Base-by-base conservation (phyloP, 345 rosid genomes). In the Triadica sebifera region DNA sequence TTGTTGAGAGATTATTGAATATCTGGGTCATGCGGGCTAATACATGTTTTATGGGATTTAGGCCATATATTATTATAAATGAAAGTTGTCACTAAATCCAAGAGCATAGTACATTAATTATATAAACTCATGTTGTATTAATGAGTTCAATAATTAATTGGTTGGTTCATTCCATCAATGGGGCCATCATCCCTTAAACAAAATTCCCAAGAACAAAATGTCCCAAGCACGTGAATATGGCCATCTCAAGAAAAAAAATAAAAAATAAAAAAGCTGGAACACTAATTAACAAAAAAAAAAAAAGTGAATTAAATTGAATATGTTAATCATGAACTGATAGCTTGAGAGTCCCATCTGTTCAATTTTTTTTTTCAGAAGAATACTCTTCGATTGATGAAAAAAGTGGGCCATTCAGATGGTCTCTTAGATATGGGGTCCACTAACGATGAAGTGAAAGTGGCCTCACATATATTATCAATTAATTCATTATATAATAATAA, bases 201-300 rank as follows among this genome's bases (percentile, higher is more conserved):
- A 69, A 56, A 57, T 45, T 61, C 71, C 71, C 57, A 6, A 61
- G n/a, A 74, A 46, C 74, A 68, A 65, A 57, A 19, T 69, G 78
- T 62, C 78, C 71, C 67, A 38, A 37, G 71, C 81, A 69, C 70
- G 78, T 63, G 81, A 78, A 64, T 66, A 53, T 13, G 63, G 79
- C 74, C 72, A 58, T 60, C 63, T 62, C 29, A 17, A 51, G 52
- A 29, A n/a, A 10, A 51, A 73, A 47, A 38, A 60, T 19, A 13
- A 41, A 53, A 43, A 50, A 63, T 19, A n/a, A 56, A 69, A 74
- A 65, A 70, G 73, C 68, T 74, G 78, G 82, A 57, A 43, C 43
- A 5, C 17, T 11, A 29, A 15, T 24, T 0, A 43, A 12, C 37
- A 59, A 22, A 49, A 49, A 22, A 50, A 6, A 39, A 41, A 41